Base-by-base conservation (phyloP, 192 early-diverging fungal species). In the Linnemannia zychae region DNA sequence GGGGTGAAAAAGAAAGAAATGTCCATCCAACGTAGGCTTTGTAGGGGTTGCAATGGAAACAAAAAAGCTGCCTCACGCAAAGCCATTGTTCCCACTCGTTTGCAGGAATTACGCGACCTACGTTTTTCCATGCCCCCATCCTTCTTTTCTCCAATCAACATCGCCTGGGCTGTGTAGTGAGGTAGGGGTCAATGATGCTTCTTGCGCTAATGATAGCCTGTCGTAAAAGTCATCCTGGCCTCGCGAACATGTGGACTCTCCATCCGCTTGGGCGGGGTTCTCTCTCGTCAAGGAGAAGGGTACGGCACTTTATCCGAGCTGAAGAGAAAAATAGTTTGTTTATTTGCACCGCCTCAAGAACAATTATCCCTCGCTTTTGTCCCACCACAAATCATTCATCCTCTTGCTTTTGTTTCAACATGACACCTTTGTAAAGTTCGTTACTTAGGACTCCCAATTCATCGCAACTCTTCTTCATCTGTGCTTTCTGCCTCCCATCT, bases 1-100 rank as follows among this genome's bases (percentile, higher is more conserved):
- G 40, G 24, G 31, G 0, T 63, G 50, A 57, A 38, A 40, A 78
- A 60, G 22, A 78, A 71, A 34, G 46, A n/a, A 71, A 71, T 53
- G 47, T 28, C 16, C 57, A 38, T 57, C 38, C 3, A 22, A 15
- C 53, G 46, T 40, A 77, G n/a, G 49, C 31, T 68, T 11, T 34
- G 46, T 17, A 34, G n/a, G 67, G 47, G 18, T 4, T 12, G 31
- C 0, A 52, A 67, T 16, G 63, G 16, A 24, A 46, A 47, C 18
- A 66, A 69, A 52, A 53, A 50, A 12, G 40, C 3, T 1, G 2
- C 13, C 7, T n/a, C n/a, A n/a, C n/a, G n/a, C n/a, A n/a, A n/a
- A n/a, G n/a, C 9, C 40, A 44, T 44, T 44, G 40, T 6, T 9
- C 9, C 49, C 17, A 38, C 31, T 63, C 12, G 24, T 28, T 63